A percentile compares a stretch with the other conserved stretches of the same genome.
These are phyloP conservation scores for Saccharomycopsis hybrid DNA, from an alignment of 1,139 yeast genomes.

Conservation along the genomic window DNA sequence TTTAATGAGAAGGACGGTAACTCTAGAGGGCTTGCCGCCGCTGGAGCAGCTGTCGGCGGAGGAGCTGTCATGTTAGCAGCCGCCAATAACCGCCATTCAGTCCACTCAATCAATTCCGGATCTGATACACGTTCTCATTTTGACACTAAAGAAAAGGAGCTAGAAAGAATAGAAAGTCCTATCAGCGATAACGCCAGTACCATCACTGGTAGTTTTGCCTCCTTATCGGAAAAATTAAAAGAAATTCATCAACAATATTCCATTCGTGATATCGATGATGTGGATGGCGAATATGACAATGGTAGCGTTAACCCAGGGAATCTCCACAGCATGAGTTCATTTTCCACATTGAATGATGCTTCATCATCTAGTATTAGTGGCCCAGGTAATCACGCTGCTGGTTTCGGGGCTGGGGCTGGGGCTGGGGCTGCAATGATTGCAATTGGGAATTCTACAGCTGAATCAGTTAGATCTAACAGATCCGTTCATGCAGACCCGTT, in stretches of 20 bases:
- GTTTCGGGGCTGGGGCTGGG: not conserved
- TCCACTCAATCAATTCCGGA: too few relatives aligned
- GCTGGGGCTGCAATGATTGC: too few relatives aligned
- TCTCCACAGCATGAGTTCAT: too few relatives aligned
- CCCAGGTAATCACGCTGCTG: not conserved
- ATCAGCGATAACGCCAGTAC: slow-evolving; percentile 20
- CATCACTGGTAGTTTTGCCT: slow-evolving; percentile 21
- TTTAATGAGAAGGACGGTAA: not conserved
- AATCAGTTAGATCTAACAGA: too few relatives aligned
- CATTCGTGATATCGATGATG: slow-evolving; percentile 6
- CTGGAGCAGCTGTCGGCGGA: slow-evolving; percentile 21
- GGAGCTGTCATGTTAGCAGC: slow-evolving; percentile 20
- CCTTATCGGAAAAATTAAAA: slow-evolving; percentile 20
- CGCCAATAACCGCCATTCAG: not conserved
- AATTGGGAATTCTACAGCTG: too few relatives aligned
- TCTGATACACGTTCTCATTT: too few relatives aligned
- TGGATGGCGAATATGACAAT: not conserved
- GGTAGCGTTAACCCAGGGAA: not conserved
- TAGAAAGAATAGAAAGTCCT: slow-evolving; percentile 14
- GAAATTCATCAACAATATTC: slow-evolving; percentile 20
- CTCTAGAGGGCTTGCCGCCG: slow-evolving; percentile 4
- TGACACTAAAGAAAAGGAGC: slow-evolving; percentile 7
- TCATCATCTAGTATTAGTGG: not conserved
- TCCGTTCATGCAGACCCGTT: too few relatives aligned
- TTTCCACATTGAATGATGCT: too few relatives aligned